A percentile compares a stretch with the other conserved stretches of the same genome.
These are phyloP conservation scores for Nicotiana otophora DNA, from an alignment of 257 asterid genomes.

Conservation along the genomic window DNA sequence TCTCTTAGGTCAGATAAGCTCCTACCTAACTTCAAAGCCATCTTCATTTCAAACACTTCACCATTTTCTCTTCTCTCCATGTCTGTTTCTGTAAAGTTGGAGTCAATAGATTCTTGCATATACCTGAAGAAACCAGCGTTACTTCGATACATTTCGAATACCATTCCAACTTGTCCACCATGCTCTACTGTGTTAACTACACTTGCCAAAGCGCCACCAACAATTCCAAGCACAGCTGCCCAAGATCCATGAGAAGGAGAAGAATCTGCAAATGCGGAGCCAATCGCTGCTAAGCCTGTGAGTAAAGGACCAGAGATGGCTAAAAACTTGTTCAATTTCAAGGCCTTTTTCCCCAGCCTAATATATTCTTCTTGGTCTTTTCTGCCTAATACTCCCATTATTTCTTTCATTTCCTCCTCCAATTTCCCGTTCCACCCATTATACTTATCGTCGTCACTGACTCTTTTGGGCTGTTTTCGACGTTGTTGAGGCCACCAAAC, in stretches of 20 bases:
- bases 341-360: slow-evolving; percentile 39
- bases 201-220: slow-evolving; percentile 62
- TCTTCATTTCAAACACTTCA: slow-evolving; percentile 55
- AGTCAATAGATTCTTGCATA: slow-evolving; percentile 56
- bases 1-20: slow-evolving; percentile 60
- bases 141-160: slow-evolving; percentile 71
- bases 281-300: slow-evolving; percentile 57
- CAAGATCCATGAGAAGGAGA: slow-evolving; percentile 21
- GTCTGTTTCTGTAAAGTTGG: slow-evolving; percentile 41
- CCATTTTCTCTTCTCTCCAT: slow-evolving; percentile 55
- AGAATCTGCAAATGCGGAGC: slow-evolving; percentile 35
- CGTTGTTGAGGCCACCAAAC: slow-evolving; percentile 50
- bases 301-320: slow-evolving; percentile 49
- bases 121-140: slow-evolving; percentile 63
- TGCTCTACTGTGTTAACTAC: slow-evolving; percentile 62
- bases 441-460: background rate
- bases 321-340: slow-evolving; percentile 45
- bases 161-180: slow-evolving; percentile 81
- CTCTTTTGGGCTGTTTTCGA: slow-evolving; percentile 10
- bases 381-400: slow-evolving; percentile 23
- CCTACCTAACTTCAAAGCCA: slow-evolving; percentile 65
- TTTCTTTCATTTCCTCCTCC: slow-evolving; percentile 52
- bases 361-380: slow-evolving; percentile 54
- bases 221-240: slow-evolving; percentile 41
- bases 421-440: slow-evolving; percentile 54